Evolutionary conservation across 176 grass and related monocot genomes (phyloP).

Genomic region (Oryza australiensis): DNA sequence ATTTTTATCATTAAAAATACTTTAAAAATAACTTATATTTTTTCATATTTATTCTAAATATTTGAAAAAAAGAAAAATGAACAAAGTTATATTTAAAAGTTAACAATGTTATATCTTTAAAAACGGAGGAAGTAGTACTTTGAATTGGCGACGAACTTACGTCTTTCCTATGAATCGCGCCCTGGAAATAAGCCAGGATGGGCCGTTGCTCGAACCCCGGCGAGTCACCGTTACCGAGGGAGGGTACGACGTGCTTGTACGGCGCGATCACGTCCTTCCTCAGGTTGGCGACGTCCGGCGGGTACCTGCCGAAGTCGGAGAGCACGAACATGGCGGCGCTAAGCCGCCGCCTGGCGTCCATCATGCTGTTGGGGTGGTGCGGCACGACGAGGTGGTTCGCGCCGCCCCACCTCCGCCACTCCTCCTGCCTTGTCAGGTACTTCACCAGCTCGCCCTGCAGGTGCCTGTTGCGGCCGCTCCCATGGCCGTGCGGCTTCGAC

Average conservation of each 20-base stretch:
- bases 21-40: too few species aligned
- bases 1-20: too few species aligned
- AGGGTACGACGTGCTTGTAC: conserved; percentile 73
- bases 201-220: conserved; percentile 49
- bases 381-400: conserved; percentile 73
- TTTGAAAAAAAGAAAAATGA: too few species aligned
- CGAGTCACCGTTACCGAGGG: conserved; percentile 52
- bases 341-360: conserved; percentile 60
- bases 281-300: conserved; percentile 67
- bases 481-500: conserved; percentile 52
- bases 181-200: conserved; percentile 74
- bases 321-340: conserved; percentile 74
- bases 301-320: conserved; percentile 82
- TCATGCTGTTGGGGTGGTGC: conserved; percentile 93
- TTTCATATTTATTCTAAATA: too few species aligned
- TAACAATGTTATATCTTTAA: too few species aligned
- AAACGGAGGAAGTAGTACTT: too few species aligned
- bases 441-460: conserved; percentile 71
- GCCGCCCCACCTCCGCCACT: conserved; percentile 67
- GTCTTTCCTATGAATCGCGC: conserved; percentile 83
- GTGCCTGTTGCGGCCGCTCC: conserved; percentile 34
- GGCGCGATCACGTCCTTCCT: conserved; percentile 83
- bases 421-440: conserved; percentile 45
- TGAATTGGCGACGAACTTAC: conserved; percentile 35
- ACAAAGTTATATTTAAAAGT: too few species aligned